Conservation (phyloP, 139 green algal genomes). For the Limnomonas spitsbergensis region DNA sequence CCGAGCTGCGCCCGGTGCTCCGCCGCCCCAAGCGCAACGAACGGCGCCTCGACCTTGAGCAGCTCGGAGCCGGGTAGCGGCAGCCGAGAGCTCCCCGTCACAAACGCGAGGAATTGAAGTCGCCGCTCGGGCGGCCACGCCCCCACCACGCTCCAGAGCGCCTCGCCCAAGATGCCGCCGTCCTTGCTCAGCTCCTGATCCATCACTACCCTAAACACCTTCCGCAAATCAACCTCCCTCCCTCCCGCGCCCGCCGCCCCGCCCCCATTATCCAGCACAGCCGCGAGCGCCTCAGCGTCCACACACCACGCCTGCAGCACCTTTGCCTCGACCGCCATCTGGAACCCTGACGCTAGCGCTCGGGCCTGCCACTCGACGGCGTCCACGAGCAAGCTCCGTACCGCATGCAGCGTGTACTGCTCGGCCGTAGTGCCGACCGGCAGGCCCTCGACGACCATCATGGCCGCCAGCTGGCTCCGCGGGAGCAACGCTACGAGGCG, state of each 20-base stretch:
- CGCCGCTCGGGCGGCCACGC: slow-evolving; percentile 29
- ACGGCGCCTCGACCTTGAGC: slow-evolving; percentile 49
- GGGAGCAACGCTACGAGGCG: slow-evolving; percentile 25
- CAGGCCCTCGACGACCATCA: slow-evolving; percentile 50
- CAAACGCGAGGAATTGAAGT: slow-evolving; percentile 47
- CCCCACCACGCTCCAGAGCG: slow-evolving; percentile 44
- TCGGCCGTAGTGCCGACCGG: slow-evolving; percentile 20
- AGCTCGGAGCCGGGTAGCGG: slow-evolving; percentile 50
- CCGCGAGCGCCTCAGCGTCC: slow-evolving; percentile 29
- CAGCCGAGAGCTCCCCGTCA: slow-evolving; percentile 46
- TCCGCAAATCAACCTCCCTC: slow-evolving; percentile 24
- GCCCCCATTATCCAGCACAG: slow-evolving; percentile 14
- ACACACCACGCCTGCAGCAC: slow-evolving; percentile 31
- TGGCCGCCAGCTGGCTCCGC: slow-evolving; percentile 27
- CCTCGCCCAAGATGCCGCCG: slow-evolving; percentile 13
- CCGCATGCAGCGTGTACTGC: slow-evolving; percentile 31
- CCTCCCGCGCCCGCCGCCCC: neutral
- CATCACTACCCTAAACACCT: slow-evolving; percentile 38
- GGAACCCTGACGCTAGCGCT: slow-evolving; percentile 37
- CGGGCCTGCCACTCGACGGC: slow-evolving; percentile 45
- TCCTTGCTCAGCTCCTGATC: slow-evolving; percentile 40
- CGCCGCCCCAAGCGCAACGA: slow-evolving; percentile 41
- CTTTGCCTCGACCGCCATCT: slow-evolving; percentile 19
- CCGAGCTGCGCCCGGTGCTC: slow-evolving; percentile 43
- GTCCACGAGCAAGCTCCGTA: slow-evolving; percentile 38